Conservation (phyloP, 2,329 filamentous ascomycete species). For the Mariannaea sp. region DNA sequence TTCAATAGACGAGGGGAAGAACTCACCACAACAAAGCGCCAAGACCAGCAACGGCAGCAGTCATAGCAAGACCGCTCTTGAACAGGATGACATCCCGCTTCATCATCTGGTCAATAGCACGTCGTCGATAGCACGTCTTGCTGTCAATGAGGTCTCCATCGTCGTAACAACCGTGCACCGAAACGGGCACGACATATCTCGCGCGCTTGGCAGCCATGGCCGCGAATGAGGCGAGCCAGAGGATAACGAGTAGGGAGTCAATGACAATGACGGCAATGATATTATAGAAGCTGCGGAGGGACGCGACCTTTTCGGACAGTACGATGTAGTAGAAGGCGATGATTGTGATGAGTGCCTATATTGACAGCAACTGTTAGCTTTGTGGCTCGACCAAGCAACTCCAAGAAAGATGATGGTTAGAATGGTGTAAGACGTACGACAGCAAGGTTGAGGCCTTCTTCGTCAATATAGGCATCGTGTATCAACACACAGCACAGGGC, state of each 20-base stretch:
- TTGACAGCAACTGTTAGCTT: constrained; percentile 3
- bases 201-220: constrained; percentile 48
- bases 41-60: constrained; percentile 50
- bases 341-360: constrained; percentile 53
- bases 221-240: constrained; percentile 54
- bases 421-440: constrained; percentile 21
- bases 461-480: constrained; percentile 31
- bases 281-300: constrained; percentile 47
- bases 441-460: constrained; percentile 27
- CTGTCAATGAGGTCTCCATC: constrained; percentile 49
- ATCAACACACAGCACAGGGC: constrained; percentile 50
- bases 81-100: constrained; percentile 43
- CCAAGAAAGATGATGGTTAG: background rate
- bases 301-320: constrained; percentile 46
- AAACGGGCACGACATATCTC: constrained; percentile 41
- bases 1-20: background rate
- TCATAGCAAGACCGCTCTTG: constrained; percentile 41
- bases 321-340: constrained; percentile 49
- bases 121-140: constrained; percentile 40
- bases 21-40: constrained; percentile 51
- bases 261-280: constrained; percentile 51
- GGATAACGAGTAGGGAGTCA: constrained; percentile 50
- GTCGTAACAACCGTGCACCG: constrained; percentile 40
- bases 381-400: constrained; percentile 10
- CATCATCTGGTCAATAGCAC: background rate